Conservation (phyloP, 495 filamentous ascomycete genomes). For the Penicillium coffeae region DNA sequence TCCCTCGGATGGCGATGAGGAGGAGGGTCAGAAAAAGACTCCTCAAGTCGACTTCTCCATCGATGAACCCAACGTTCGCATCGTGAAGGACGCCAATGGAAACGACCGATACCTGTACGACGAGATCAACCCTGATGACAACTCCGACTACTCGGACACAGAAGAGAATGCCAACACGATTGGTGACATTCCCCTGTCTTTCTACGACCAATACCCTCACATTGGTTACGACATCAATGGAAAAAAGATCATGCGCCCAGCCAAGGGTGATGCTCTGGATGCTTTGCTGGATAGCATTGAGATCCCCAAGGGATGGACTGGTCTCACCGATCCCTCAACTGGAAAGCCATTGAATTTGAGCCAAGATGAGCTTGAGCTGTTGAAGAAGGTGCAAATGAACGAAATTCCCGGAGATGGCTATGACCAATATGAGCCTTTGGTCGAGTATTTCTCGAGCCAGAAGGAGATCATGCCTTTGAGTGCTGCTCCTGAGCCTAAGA, state of each 20-base stretch:
- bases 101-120: constrained; percentile 73
- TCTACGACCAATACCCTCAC: constrained; percentile 96
- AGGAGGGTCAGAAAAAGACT: constrained; percentile 17
- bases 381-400: constrained; percentile 87
- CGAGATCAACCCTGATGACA: constrained; percentile 93
- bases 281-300: constrained; percentile 94
- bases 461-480: constrained; percentile 92
- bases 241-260: constrained; percentile 93
- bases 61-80: constrained; percentile 38
- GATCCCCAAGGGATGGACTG: constrained; percentile 97
- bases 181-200: constrained; percentile 86
- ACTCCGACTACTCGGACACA: constrained; percentile 88
- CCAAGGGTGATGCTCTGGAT: constrained; percentile 90
- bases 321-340: constrained; percentile 86
- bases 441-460: constrained; percentile 90
- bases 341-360: constrained; percentile 87
- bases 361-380: constrained; percentile 81
- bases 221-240: constrained; percentile 99
- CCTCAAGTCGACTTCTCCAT: constrained; percentile 12
- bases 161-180: constrained; percentile 82
- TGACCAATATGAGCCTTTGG: constrained; percentile 85
- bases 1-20: constrained; percentile 42
- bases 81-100: constrained; percentile 66
- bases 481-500: constrained; percentile 90
- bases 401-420: constrained; percentile 83